Percentiles rank a stretch among this genome's conserved stretches.
phyloP scores from a whole-genome alignment of 1,284 basidiomycete genomes.

The Jaminaea rosea region DNA sequence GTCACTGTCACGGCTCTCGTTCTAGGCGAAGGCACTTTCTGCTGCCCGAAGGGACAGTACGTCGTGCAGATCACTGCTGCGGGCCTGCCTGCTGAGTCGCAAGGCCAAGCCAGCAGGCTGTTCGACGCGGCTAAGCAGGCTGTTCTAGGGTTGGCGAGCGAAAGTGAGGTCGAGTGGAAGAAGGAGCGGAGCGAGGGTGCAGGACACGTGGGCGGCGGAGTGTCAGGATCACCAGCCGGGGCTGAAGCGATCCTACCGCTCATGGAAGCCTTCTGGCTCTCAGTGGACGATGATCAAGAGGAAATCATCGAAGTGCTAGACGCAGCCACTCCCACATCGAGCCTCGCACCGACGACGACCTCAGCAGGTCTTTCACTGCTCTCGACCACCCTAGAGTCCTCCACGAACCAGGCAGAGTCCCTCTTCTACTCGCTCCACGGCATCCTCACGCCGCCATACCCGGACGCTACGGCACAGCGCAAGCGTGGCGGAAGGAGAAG shows the following conservation, averaged over 20 bases:
- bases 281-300: too few species aligned
- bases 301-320: background rate
- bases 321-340: background rate
- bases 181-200: background rate
- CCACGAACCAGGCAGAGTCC: constrained; percentile 52
- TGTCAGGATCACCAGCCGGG: background rate
- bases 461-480: too few species aligned
- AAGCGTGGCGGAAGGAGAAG: too few species aligned
- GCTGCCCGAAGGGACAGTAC: constrained; percentile 61
- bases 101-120: constrained; percentile 20
- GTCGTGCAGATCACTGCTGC: background rate
- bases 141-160: background rate
- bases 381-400: background rate
- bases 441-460: too few species aligned
- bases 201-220: constrained; percentile 10
- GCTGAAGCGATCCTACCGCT: background rate
- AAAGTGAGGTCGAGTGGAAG: background rate
- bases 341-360: constrained; percentile 30
- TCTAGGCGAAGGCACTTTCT: constrained; percentile 74
- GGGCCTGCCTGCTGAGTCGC: background rate
- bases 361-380: constrained; percentile 46
- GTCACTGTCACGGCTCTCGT: constrained; percentile 56
- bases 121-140: background rate
- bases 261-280: background rate
- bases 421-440: constrained; percentile 51